Percentiles rank a stretch among this genome's conserved stretches.
Conservation (phyloP, 192 early-diverging fungal species). For the Coemansia nantahalensis region DNA sequence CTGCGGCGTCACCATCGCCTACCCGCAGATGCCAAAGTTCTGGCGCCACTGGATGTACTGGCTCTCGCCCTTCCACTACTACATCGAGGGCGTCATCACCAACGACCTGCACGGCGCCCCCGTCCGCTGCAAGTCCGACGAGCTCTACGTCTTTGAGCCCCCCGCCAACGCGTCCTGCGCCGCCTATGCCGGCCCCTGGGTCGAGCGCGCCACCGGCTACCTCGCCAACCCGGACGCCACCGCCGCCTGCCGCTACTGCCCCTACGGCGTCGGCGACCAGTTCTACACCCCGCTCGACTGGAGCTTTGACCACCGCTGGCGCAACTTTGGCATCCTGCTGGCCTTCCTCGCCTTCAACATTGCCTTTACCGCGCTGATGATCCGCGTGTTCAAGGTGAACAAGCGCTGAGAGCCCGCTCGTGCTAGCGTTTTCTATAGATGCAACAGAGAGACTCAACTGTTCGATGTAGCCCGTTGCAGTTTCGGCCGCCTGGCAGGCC, state of each 20-base stretch:
- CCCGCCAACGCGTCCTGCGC: constrained; percentile 52
- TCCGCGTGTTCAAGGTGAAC: constrained; percentile 45
- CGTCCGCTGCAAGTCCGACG: constrained; percentile 46
- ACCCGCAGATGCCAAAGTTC: constrained; percentile 57
- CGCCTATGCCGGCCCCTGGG: constrained; percentile 53
- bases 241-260: constrained; percentile 54
- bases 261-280: constrained; percentile 45
- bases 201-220: constrained; percentile 40
- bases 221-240: constrained; percentile 41
- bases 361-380: constrained; percentile 26
- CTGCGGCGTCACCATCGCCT: constrained; percentile 62
- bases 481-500: too few relatives aligned
- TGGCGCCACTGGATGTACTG: constrained; percentile 68
- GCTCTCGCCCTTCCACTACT: constrained; percentile 61
- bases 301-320: constrained; percentile 58
- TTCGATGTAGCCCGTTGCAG: too few relatives aligned
- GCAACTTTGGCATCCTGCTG: constrained; percentile 63
- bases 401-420: too few relatives aligned
- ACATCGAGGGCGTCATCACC: constrained; percentile 59
- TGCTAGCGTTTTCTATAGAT: too few relatives aligned
- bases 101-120: constrained; percentile 55
- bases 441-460: too few relatives aligned
- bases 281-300: constrained; percentile 46
- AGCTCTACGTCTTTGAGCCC: constrained; percentile 49
- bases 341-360: constrained; percentile 59